Evolutionary conservation across 2,329 filamentous ascomycete species (phyloP).

Genomic region (Fusarium torulosum): DNA sequence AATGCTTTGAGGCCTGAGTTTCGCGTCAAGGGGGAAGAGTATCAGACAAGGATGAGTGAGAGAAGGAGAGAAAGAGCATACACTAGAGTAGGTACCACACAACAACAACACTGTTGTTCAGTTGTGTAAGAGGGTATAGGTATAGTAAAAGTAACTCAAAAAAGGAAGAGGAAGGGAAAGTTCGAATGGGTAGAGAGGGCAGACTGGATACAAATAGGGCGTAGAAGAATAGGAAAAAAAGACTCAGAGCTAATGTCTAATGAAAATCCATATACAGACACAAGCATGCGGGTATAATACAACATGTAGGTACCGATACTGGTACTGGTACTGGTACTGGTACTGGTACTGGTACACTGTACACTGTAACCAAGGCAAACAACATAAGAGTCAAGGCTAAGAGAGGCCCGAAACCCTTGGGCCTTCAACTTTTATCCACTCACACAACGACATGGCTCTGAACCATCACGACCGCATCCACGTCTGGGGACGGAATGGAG

Average conservation of each 20-base stretch:
- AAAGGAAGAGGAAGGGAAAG: neutral
- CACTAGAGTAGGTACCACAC: conserved; percentile 15
- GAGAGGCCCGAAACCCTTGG: conserved; percentile 11
- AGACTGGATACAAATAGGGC: conserved; percentile 33
- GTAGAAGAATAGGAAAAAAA: conserved; percentile 7
- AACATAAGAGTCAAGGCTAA: conserved; percentile 14
- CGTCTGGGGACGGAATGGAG: conserved; percentile 46
- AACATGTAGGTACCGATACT: conserved; percentile 1
- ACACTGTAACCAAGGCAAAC: conserved; percentile 13
- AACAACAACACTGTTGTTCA: conserved; percentile 17
- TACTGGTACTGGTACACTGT: neutral
- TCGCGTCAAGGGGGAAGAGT: conserved; percentile 31
- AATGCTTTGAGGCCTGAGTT: conserved; percentile 36
- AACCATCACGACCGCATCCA: conserved; percentile 41
- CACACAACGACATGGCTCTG: conserved; percentile 28
- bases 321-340: too few relatives aligned
- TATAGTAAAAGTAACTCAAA: conserved; percentile 18
- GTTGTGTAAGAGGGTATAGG: conserved; percentile 32
- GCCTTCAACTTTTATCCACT: conserved; percentile 26
- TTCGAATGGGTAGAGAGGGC: conserved; percentile 6
- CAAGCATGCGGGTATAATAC: conserved; percentile 13
- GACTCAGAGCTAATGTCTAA: conserved; percentile 24
- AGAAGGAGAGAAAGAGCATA: conserved; percentile 28
- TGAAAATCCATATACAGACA: conserved; percentile 30
- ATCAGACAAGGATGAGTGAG: conserved; percentile 38